Evolutionary conservation across 2,329 filamentous ascomycete species (phyloP), one percentile per base, ranked within the genome.

Genomic region (Fusarium devonianum): DNA sequence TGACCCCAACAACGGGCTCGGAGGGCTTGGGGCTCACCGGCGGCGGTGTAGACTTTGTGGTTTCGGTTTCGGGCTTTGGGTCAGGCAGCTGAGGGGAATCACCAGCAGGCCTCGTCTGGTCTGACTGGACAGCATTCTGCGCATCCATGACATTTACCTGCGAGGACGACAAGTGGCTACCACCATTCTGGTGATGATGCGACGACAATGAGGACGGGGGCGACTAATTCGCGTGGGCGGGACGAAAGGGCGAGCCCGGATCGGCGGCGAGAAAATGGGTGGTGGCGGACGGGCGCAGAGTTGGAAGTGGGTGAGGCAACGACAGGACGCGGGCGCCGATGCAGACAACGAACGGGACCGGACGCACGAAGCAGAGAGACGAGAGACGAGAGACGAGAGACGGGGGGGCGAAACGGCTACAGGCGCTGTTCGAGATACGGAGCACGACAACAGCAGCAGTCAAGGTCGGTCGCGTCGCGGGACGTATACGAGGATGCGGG

Each of bases 121-220:
- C 78, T 76, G 79, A 78, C 78, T 82, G 81, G 75, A 78, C 76
- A 79, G 80, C 82, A 84, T 84, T 84, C 76, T 84, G 82, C 81
- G 80, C 81, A 83, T 85, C 82, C 82, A 85, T 85, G 77, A 78
- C 82, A 84, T 82, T 82, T 79, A 84, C 78, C 78, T 79, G 69
- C 69, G 71, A 71, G 71, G 73, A 68, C 67, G 66, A 69, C 71
- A 65, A 70, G 75, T 75, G 75, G 73, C 75, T 76, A 78, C 75
- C 78, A 83, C 77, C 81, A 84, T 84, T 74, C 75, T 84, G 81
- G 77, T 72, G 60, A 66, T 64, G 60, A 60, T 52, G 53, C 54
- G 49, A 56, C 32, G 40, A 49, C 60, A 45, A 44, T 37, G 47
- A 45, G 42, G 54, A 52, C 19, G 53, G 40, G 16, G 56, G 62